phyloP scores from a whole-genome alignment of 202 grass and related monocot species.

The Zoysia matrella region DNA sequence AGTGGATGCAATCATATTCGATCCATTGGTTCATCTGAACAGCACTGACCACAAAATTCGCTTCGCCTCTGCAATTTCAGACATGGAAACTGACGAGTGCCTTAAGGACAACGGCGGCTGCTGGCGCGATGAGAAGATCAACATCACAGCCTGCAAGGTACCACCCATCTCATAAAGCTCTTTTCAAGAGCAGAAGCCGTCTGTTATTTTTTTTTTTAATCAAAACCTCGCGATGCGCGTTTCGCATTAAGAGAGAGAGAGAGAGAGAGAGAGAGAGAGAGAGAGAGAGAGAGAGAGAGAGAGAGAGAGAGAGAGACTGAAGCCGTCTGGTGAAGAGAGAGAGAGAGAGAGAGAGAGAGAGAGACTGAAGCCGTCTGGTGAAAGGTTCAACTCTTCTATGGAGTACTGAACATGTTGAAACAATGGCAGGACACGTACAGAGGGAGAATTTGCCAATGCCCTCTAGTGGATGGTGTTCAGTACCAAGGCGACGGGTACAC shows the following conservation, averaged over 20 bases:
- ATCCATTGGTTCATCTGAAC: not conserved
- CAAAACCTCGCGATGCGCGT: no score
- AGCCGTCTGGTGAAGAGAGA: no score
- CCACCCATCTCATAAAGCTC: not conserved
- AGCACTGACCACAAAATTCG: not conserved
- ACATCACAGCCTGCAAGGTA: constrained; percentile 86
- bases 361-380: no score
- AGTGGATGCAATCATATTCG: not conserved
- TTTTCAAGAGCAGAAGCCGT: not conserved
- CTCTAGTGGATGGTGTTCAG: constrained; percentile 63
- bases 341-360: no score
- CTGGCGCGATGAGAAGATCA: constrained; percentile 63
- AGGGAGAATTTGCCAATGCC: constrained; percentile 83
- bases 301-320: no score
- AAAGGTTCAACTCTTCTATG: not conserved
- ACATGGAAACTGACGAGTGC: constrained; percentile 81
- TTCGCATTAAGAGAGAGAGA: no score
- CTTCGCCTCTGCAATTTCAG: constrained; percentile 24
- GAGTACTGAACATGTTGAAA: not conserved
- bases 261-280: no score
- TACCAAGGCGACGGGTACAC: constrained; percentile 90
- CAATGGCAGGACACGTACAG: constrained; percentile 82
- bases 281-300: no score
- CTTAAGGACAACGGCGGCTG: constrained; percentile 73
- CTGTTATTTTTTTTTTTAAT: no score